These are phyloP conservation scores for Leccinum barrowsii DNA, from an alignment of 768 basidiomycete species.

Conservation along the genomic window DNA sequence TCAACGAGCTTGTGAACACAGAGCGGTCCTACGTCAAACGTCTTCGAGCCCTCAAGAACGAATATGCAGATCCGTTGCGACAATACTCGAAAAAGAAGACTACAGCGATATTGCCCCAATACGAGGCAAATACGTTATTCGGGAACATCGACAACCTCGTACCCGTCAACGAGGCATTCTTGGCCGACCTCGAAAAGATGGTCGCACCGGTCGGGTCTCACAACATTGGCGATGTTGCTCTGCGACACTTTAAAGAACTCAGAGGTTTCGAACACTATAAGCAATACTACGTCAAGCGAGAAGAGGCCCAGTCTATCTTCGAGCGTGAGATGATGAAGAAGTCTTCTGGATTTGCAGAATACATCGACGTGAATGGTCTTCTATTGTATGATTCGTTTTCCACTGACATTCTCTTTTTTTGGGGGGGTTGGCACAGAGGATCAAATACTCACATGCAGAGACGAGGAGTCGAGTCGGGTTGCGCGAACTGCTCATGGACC, in stretches of 20 bases:
- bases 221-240: constrained; percentile 75
- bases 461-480: constrained; percentile 71
- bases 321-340: constrained; percentile 78
- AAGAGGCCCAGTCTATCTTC: constrained; percentile 88
- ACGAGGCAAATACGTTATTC: constrained; percentile 91
- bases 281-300: constrained; percentile 88
- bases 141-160: constrained; percentile 90
- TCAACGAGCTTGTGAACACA: constrained; percentile 85
- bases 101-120: constrained; percentile 82
- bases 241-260: constrained; percentile 82
- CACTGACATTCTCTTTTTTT: constrained; percentile 1
- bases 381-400: constrained; percentile 6
- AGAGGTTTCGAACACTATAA: constrained; percentile 88
- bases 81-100: constrained; percentile 80
- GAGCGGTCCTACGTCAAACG: constrained; percentile 87
- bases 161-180: constrained; percentile 85
- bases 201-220: constrained; percentile 53
- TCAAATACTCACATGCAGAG: constrained; percentile 81
- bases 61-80: constrained; percentile 90
- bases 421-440: constrained; percentile 53
- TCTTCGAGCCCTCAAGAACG: constrained; percentile 74
- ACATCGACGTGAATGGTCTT: constrained; percentile 71
- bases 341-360: constrained; percentile 77
- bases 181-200: constrained; percentile 81
- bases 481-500: constrained; percentile 92